These are phyloP conservation scores for Neopestalotiopsis sp. DNA, from an alignment of 2,329 filamentous ascomycete genomes.

Conservation along the genomic window DNA sequence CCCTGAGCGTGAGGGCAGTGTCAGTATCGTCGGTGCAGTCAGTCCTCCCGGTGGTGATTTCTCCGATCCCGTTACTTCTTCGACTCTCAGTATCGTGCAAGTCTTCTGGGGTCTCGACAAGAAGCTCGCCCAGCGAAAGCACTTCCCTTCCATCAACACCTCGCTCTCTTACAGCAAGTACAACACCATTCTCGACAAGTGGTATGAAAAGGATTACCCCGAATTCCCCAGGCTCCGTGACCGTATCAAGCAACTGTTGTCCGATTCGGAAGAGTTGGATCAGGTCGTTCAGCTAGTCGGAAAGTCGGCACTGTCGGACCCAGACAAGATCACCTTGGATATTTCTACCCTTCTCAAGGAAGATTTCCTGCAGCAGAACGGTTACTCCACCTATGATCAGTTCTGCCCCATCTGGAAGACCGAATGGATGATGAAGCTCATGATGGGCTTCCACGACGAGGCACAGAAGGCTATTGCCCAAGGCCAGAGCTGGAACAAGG, in stretches of 20 bases:
- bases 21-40: conserved; percentile 97
- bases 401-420: conserved; percentile 99
- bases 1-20: conserved; percentile 86
- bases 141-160: conserved; percentile 99
- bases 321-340: conserved; percentile 98
- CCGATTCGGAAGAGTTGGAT: conserved; percentile 95
- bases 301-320: conserved; percentile 93
- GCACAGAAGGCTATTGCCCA: conserved; percentile 92
- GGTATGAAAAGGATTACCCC: conserved; percentile 90
- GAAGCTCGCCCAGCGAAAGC: conserved; percentile 98
- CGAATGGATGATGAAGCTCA: conserved; percentile 99
- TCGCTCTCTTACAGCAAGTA: conserved; percentile 96
- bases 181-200: conserved; percentile 85
- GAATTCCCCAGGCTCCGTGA: conserved; percentile 94
- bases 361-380: conserved; percentile 98
- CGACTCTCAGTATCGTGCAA: conserved; percentile 95
- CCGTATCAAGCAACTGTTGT: conserved; percentile 90
- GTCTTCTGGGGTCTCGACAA: conserved; percentile 99
- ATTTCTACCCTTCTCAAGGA: conserved; percentile 93
- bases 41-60: conserved; percentile 98
- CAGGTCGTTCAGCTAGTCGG: conserved; percentile 98
- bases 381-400: conserved; percentile 98
- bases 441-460: conserved; percentile 98
- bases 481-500: conserved; percentile 90
- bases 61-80: conserved; percentile 94